Percentiles rank a stretch among this genome's conserved stretches.
Conservation (phyloP, 768 basidiomycete species). For the Phaeotremella fagi region DNA sequence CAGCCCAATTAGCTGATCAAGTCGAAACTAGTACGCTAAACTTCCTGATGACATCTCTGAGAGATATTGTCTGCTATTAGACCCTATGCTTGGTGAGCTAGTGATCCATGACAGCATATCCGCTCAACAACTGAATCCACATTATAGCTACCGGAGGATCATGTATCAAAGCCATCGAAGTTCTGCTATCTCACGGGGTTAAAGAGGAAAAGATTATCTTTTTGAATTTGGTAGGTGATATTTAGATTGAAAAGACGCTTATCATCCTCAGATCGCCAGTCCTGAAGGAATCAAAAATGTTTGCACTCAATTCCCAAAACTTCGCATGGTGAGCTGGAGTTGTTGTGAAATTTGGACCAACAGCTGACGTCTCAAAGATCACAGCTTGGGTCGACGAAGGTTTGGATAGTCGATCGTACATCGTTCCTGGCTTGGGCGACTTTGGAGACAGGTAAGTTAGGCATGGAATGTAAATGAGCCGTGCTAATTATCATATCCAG, state of each 20-base stretch:
- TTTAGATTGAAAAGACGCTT: conserved; percentile 1
- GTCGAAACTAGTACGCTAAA: conserved; percentile 52
- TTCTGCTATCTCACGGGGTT: conserved; percentile 84
- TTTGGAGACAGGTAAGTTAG: conserved; percentile 66
- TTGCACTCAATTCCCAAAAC: conserved; percentile 65
- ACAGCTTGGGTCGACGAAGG: conserved; percentile 95
- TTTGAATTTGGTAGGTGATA: conserved; percentile 70
- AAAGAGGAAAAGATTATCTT: conserved; percentile 93
- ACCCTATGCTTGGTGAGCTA: conserved; percentile 87
- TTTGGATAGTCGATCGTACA: conserved; percentile 83
- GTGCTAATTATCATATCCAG: background rate
- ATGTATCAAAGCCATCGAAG: conserved; percentile 94
- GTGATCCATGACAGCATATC: background rate
- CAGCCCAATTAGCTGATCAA: conserved; percentile 1
- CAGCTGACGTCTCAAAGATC: conserved; percentile 54
- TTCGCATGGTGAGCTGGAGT: conserved; percentile 64
- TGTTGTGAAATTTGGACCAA: background rate
- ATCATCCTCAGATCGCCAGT: conserved; percentile 63
- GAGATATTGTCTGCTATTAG: conserved; percentile 88
- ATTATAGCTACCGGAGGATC: conserved; percentile 84
- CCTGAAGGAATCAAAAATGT: conserved; percentile 84
- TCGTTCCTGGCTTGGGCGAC: conserved; percentile 92
- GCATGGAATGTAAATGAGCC: background rate
- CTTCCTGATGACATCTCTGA: conserved; percentile 87
- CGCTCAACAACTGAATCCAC: background rate